Evolutionary conservation across 2,329 filamentous ascomycete genomes (phyloP), one percentile per base, ranked within the genome.

Genomic region (Aspergillus tanneri): DNA sequence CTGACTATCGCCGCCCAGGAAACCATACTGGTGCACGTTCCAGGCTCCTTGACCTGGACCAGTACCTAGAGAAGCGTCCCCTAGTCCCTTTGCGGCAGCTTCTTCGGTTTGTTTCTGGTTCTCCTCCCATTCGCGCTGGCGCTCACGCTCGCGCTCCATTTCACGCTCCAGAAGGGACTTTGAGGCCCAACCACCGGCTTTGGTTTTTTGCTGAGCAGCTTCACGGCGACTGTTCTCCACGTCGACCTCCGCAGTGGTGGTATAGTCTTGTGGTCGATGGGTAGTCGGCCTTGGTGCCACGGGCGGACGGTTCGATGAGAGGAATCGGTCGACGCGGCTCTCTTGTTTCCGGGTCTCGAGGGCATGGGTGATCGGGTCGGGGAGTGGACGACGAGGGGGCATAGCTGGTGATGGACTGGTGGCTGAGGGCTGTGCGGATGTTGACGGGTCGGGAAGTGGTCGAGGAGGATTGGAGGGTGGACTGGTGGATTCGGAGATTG

Each of bases 11-110:
- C 82, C 82, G 4, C 82, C 82, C 59, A 80, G 72, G 56, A 76
- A 85, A 0, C 82, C 82, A 65, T 85, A 85, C 64, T 85, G 82
- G 60, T 84, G 79, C 7, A 84, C 79, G 61, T 84, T 80, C 82
- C 82, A 85, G 22, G 68, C 68, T 71, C 66, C 63, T 50, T 74
- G 66, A 11, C 74, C 72, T 1, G 74, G 78, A 0, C 76, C 78
- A 11, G 72, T 70, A 3, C 76, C 75, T 4, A 73, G 67, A 0
- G 74, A 74, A 6, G 72, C 65, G 46, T 71, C 69, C 10, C 57
- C 56, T 2, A 52, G 25, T n/a, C 72, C 73, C 2, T 64, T 60
- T 32, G 73, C 70, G 1, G 75, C 72, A 1, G 75, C 75, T 24
- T 71, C 72, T 44, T 73, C 68, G 1, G 75, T 71, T 12, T 70